Evolutionary conservation across 1,284 basidiomycete genomes (phyloP).

Genomic region (Melampsora larici-populina): DNA sequence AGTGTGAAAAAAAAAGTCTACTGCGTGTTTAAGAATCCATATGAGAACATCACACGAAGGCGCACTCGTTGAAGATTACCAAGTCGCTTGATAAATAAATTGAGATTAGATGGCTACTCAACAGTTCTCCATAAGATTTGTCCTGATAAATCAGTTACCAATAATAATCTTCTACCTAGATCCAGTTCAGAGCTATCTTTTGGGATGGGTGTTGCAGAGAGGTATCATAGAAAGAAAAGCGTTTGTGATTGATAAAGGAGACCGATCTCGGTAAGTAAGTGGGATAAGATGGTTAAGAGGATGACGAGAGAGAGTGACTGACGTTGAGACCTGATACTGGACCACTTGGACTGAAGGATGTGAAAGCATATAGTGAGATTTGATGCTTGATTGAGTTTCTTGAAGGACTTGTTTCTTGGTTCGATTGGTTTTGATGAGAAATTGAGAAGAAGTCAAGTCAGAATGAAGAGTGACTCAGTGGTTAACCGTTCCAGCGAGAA

Average conservation of each 20-base stretch:
- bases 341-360: not conserved
- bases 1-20: not conserved
- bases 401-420: too few species aligned
- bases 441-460: too few species aligned
- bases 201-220: not conserved
- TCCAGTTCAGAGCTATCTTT: not conserved
- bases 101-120: not conserved
- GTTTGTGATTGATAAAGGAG: too few species aligned
- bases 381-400: too few species aligned
- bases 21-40: not conserved
- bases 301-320: not conserved
- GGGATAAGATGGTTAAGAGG: not conserved
- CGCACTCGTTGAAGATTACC: not conserved
- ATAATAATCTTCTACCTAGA: not conserved
- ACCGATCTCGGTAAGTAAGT: not conserved
- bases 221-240: not conserved
- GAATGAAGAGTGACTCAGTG: too few species aligned
- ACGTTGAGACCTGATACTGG: not conserved
- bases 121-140: not conserved
- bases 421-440: too few species aligned
- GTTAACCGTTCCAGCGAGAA: too few species aligned
- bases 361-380: not conserved
- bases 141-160: not conserved
- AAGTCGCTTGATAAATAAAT: not conserved
- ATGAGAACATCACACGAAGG: not conserved